These are phyloP conservation scores for Bryum argenteum DNA, from an alignment of 225 moss, liverwort and hornwort species.

Conservation along the genomic window DNA sequence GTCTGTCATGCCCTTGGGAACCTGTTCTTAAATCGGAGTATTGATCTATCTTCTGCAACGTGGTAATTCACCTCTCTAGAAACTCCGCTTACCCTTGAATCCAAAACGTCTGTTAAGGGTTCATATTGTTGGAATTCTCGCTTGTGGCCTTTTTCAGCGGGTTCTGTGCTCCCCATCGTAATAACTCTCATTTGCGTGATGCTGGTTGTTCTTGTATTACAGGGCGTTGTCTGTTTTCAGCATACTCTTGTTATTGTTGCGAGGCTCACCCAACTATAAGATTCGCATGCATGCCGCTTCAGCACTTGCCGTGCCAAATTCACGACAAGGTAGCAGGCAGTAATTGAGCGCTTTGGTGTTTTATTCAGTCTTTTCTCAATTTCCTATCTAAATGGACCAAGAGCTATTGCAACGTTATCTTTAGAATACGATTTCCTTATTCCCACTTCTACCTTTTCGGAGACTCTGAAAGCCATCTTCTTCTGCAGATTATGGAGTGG, in stretches of 20 bases:
- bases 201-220: slow-evolving; percentile 31
- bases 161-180: slow-evolving; percentile 2
- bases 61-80: slow-evolving; percentile 55
- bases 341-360: slow-evolving; percentile 8
- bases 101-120: background rate
- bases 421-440: no score
- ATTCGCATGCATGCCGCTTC: slow-evolving; percentile 94
- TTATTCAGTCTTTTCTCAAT: background rate
- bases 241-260: slow-evolving; percentile 74
- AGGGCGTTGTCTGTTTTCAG: slow-evolving; percentile 89
- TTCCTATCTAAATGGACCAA: background rate
- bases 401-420: background rate
- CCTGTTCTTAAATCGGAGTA: slow-evolving; percentile 77
- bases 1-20: slow-evolving; percentile 97
- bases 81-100: slow-evolving; percentile 14
- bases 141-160: background rate
- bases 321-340: slow-evolving; percentile 72
- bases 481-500: slow-evolving; percentile 79
- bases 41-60: slow-evolving; percentile 61
- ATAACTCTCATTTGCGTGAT: slow-evolving; percentile 7
- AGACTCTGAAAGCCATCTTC: background rate
- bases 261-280: slow-evolving; percentile 82
- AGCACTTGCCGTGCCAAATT: slow-evolving; percentile 82
- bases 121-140: slow-evolving; percentile 10
- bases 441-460: no score